Percentiles rank a stretch among this genome's conserved stretches.
Evolutionary conservation across 164 flowering plant species (phyloP).

Genomic region (Euptelea pleiosperma): DNA sequence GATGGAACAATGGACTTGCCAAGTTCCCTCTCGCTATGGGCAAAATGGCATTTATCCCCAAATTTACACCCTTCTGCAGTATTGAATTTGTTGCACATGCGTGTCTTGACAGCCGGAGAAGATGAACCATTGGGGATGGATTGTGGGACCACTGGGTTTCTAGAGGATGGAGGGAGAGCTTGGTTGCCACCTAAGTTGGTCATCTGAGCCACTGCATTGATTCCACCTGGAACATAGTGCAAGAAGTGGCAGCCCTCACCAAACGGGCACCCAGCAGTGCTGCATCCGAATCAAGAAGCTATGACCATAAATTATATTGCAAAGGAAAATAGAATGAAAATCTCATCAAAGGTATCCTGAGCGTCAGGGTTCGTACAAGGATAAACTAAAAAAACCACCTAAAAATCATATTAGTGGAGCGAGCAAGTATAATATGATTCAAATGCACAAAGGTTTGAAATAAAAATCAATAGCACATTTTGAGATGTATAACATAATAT

Average conservation of each 20-base stretch:
- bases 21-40: slow-evolving; percentile 87
- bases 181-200: slow-evolving; percentile 39
- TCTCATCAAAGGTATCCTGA: too few relatives aligned
- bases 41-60: slow-evolving; percentile 89
- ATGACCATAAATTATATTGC: neutral
- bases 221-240: slow-evolving; percentile 81
- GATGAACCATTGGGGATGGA: slow-evolving; percentile 40
- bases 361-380: too few relatives aligned
- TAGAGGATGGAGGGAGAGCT: slow-evolving; percentile 27
- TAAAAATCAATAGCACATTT: neutral
- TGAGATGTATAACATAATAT: too few relatives aligned
- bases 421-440: too few relatives aligned
- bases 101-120: slow-evolving; percentile 40
- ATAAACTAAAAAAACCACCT: too few relatives aligned
- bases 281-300: slow-evolving; percentile 26
- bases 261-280: slow-evolving; percentile 77
- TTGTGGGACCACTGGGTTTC: slow-evolving; percentile 31
- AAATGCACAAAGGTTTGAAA: too few relatives aligned
- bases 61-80: slow-evolving; percentile 86
- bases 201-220: slow-evolving; percentile 72
- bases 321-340: neutral
- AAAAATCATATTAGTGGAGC: too few relatives aligned
- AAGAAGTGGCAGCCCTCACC: slow-evolving; percentile 90
- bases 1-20: slow-evolving; percentile 50
- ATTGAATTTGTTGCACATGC: slow-evolving; percentile 67